Evolutionary conservation across 441 rosid species (phyloP).

Genomic region (Hypseocharis bilobata): DNA sequence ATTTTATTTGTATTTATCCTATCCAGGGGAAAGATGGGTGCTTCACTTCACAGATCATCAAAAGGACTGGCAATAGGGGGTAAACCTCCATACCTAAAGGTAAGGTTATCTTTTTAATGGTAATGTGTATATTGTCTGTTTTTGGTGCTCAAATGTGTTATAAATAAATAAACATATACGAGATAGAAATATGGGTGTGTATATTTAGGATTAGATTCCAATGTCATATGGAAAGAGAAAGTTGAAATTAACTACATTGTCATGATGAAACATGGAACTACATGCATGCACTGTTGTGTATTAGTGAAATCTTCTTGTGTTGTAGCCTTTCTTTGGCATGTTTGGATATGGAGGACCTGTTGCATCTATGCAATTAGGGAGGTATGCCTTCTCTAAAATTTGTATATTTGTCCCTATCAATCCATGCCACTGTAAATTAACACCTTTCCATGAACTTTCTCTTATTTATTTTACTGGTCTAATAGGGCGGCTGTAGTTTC

Average conservation of each 20-base stretch:
- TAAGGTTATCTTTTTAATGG: slow-evolving; percentile 16
- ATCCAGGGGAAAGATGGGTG: slow-evolving; percentile 70
- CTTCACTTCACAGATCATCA: slow-evolving; percentile 49
- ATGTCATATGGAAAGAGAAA: not conserved
- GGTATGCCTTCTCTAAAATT: slow-evolving; percentile 27
- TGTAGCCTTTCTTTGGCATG: slow-evolving; percentile 74
- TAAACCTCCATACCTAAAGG: slow-evolving; percentile 62
- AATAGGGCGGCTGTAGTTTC: slow-evolving; percentile 50
- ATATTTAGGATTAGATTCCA: too few species aligned
- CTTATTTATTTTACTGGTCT: not conserved
- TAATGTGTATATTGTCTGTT: not conserved
- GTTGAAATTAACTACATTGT: not conserved
- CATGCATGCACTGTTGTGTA: not conserved
- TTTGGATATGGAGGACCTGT: slow-evolving; percentile 75
- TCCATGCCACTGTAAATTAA: not conserved
- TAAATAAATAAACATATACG: not conserved
- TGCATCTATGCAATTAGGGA: slow-evolving; percentile 67
- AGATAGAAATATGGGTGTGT: slow-evolving; percentile 1
- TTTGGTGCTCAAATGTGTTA: not conserved
- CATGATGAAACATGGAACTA: not conserved
- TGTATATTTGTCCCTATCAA: not conserved
- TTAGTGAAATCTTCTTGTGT: not conserved
- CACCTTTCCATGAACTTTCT: not conserved
- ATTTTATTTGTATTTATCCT: slow-evolving; percentile 2
- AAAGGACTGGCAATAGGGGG: slow-evolving; percentile 49